Evolutionary conservation across 108 stramenopile species (phyloP).

Genomic region (Stephanodiscus triporus): DNA sequence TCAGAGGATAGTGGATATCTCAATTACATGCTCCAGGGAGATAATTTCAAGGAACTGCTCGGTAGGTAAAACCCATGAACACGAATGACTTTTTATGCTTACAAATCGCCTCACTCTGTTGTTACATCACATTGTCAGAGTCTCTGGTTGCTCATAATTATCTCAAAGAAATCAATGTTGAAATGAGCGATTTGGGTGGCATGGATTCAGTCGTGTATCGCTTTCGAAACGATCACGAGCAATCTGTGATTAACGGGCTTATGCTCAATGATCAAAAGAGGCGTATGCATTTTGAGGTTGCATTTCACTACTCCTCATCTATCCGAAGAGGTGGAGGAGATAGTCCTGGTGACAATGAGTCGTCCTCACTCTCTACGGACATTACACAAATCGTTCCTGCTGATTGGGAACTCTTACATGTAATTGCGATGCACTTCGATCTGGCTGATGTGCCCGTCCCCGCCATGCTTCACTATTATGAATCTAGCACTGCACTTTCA

Average conservation of each 20-base stretch:
- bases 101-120: neutral
- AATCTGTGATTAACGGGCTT: slow-evolving; percentile 26
- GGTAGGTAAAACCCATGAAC: slow-evolving; percentile 6
- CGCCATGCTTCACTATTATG: slow-evolving; percentile 32
- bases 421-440: slow-evolving; percentile 28
- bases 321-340: neutral
- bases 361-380: slow-evolving; percentile 13
- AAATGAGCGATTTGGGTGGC: slow-evolving; percentile 30
- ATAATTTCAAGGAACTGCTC: slow-evolving; percentile 27
- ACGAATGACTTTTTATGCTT: neutral
- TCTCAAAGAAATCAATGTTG: slow-evolving; percentile 26
- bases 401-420: slow-evolving; percentile 27
- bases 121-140: neutral
- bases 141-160: slow-evolving; percentile 33
- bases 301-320: slow-evolving; percentile 19
- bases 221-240: slow-evolving; percentile 29
- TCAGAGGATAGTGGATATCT: slow-evolving; percentile 11
- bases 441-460: slow-evolving; percentile 25
- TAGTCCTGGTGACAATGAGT: slow-evolving; percentile 18
- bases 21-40: slow-evolving; percentile 36
- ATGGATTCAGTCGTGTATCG: slow-evolving; percentile 37
- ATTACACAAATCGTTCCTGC: slow-evolving; percentile 4
- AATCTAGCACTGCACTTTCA: slow-evolving; percentile 22
- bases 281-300: slow-evolving; percentile 33
- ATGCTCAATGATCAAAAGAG: slow-evolving; percentile 38